phyloP scores from a whole-genome alignment of 192 early-diverging fungal species.

The Podila epicladia region DNA sequence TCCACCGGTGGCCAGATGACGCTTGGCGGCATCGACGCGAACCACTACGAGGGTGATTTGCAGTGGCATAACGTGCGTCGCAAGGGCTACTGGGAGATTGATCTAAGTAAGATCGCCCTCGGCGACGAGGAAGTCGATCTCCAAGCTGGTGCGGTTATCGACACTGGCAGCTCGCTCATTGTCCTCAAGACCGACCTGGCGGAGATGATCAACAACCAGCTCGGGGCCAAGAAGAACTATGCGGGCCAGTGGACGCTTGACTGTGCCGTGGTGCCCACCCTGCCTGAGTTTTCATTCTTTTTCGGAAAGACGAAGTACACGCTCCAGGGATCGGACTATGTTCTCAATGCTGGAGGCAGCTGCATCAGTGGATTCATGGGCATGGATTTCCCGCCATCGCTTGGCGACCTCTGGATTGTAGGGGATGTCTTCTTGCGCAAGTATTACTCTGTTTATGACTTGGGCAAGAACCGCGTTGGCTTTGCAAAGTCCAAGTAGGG shows the following conservation, averaged over 20 bases:
- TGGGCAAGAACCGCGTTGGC: conserved; percentile 76
- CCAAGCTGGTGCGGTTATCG: conserved; percentile 83
- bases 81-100: conserved; percentile 98
- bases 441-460: conserved; percentile 76
- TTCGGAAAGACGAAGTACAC: conserved; percentile 81
- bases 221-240: conserved; percentile 95
- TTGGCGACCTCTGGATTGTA: conserved; percentile 84
- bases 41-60: conserved; percentile 76
- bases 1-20: conserved; percentile 85
- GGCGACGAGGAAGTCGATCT: conserved; percentile 80
- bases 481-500: conserved; percentile 45
- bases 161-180: conserved; percentile 92
- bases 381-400: conserved; percentile 83
- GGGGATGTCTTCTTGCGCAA: conserved; percentile 86
- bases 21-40: conserved; percentile 86
- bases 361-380: conserved; percentile 92
- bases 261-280: conserved; percentile 68
- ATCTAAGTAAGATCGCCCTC: conserved; percentile 79
- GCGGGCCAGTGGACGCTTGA: conserved; percentile 91
- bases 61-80: conserved; percentile 87
- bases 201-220: conserved; percentile 87
- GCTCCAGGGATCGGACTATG: conserved; percentile 64
- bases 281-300: conserved; percentile 82
- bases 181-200: conserved; percentile 81
- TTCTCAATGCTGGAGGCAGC: conserved; percentile 65